Evolutionary conservation across 805 yeast species (phyloP).

Genomic region (Hanseniaspora guilliermondii): DNA sequence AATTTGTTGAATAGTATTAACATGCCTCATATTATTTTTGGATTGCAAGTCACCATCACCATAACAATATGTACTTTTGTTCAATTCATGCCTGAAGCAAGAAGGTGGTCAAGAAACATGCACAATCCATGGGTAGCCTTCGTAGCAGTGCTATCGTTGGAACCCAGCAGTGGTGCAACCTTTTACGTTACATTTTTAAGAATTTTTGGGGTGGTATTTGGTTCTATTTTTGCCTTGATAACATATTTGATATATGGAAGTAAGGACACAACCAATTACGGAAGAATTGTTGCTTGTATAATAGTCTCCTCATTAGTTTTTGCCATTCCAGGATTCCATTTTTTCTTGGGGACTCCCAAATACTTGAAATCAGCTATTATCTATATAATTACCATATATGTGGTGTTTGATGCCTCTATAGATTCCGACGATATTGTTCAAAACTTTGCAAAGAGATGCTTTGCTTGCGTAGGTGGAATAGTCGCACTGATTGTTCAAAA

Average conservation of each 20-base stretch:
- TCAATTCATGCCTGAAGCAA: conserved; percentile 36
- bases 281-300: conserved; percentile 33
- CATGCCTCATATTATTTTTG: conserved; percentile 33
- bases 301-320: conserved; percentile 23
- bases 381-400: conserved; percentile 35
- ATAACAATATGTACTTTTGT: conserved; percentile 39
- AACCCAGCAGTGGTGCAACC: conserved; percentile 41
- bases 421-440: conserved; percentile 31
- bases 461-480: conserved; percentile 42
- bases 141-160: conserved; percentile 38
- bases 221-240: conserved; percentile 40
- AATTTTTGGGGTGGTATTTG: conserved; percentile 36
- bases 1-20: conserved; percentile 5
- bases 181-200: conserved; percentile 37
- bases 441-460: conserved; percentile 39
- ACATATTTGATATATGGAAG: conserved; percentile 34
- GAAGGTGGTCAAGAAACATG: conserved; percentile 38
- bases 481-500: conserved; percentile 37
- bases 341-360: conserved; percentile 32
- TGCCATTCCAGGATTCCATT: conserved; percentile 37
- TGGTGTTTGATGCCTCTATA: conserved; percentile 36
- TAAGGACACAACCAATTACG: conserved; percentile 31
- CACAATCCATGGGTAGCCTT: conserved; percentile 45
- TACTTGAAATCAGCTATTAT: conserved; percentile 42
- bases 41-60: conserved; percentile 35